A percentile compares a stretch with the other conserved stretches of the same genome.
Evolutionary conservation across 192 early-diverging fungal species (phyloP).

Genomic region (Funneliformis mosseae): DNA sequence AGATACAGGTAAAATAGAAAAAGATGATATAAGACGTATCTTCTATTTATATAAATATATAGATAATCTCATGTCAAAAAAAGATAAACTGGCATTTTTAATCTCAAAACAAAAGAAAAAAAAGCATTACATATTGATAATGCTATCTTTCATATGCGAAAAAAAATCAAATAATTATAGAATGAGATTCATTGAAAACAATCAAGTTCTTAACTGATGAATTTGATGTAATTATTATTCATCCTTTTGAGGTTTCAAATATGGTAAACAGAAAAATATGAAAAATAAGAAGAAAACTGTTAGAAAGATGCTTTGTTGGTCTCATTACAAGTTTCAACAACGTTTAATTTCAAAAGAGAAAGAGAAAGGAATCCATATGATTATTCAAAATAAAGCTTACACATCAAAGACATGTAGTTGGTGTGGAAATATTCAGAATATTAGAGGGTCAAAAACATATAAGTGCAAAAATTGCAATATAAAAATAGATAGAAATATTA

Average conservation of each 20-base stretch:
- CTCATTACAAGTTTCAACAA: constrained; percentile 4
- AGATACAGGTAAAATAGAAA: constrained; percentile 5
- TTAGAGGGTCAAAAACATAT: too few relatives aligned
- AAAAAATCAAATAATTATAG: background rate
- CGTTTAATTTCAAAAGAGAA: background rate
- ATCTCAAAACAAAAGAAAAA: constrained; percentile 14
- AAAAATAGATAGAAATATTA: too few relatives aligned
- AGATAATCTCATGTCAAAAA: constrained; percentile 21
- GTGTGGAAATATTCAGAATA: too few relatives aligned
- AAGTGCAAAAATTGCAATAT: too few relatives aligned
- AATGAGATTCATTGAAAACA: constrained; percentile 9
- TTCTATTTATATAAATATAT: constrained; percentile 9
- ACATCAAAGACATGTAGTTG: background rate
- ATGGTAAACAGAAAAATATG: constrained; percentile 12
- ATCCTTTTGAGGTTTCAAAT: background rate
- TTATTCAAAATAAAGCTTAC: background rate
- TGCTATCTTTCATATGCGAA: constrained; percentile 1
- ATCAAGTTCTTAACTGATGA: constrained; percentile 14
- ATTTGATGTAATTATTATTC: constrained; percentile 19
- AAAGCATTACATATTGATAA: constrained; percentile 11
- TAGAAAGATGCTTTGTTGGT: constrained; percentile 22
- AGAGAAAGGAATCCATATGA: background rate
- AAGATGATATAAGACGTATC: constrained; percentile 16
- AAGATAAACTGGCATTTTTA: constrained; percentile 7
- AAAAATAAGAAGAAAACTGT: constrained; percentile 12